Evolutionary conservation across 108 stramenopile species (phyloP).

Genomic region (Nitzschia putrida): DNA sequence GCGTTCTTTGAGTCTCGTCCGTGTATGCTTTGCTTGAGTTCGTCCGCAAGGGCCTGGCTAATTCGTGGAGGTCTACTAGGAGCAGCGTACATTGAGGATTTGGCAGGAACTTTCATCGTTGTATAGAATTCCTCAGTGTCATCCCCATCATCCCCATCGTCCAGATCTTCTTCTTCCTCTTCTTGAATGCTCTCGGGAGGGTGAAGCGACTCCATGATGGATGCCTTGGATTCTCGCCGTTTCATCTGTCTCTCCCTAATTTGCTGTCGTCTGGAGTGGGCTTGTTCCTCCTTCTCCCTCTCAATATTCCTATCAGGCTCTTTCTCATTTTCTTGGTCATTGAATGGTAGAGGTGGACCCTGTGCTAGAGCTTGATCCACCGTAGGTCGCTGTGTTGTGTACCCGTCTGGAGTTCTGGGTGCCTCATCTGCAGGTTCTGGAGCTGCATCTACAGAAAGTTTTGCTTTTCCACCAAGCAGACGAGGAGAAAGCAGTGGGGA

Average conservation of each 20-base stretch:
- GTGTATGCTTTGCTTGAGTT: conserved; percentile 18
- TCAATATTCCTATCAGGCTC: background rate
- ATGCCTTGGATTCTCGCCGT: conserved; percentile 7
- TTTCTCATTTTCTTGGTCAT: background rate
- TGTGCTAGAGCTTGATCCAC: background rate
- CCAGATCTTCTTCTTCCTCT: conserved; percentile 3
- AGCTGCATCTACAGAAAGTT: background rate
- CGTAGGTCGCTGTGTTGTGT: background rate
- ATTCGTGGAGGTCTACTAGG: background rate
- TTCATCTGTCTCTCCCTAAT: conserved; percentile 1
- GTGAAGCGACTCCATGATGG: background rate
- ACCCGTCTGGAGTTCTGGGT: background rate
- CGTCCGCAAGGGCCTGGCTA: conserved; percentile 5
- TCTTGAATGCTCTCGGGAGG: conserved; percentile 13
- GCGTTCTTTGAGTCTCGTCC: conserved; percentile 1
- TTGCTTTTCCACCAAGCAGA: background rate
- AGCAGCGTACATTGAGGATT: background rate
- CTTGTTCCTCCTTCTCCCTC: background rate
- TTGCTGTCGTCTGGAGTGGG: background rate
- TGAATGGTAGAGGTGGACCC: background rate
- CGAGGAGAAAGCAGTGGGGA: background rate
- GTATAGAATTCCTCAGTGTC: too few relatives aligned
- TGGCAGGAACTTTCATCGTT: background rate
- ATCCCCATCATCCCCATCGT: background rate
- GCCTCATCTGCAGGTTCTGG: background rate